Evolutionary conservation across 2,329 filamentous ascomycete species (phyloP).

Genomic region (Ophiognomonia clavigignenti-juglandacearum): DNA sequence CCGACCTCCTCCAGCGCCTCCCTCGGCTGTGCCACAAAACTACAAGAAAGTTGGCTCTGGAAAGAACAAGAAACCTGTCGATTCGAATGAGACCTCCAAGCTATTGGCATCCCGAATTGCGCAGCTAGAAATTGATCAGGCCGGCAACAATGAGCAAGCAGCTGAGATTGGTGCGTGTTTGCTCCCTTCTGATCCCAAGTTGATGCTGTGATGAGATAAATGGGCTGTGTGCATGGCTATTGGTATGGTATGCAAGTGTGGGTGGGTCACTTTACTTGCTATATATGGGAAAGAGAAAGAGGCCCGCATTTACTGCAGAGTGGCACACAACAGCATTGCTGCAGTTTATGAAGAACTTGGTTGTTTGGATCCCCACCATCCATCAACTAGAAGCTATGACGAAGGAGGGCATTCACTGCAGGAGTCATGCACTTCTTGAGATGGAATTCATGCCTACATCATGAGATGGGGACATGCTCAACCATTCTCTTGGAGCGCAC

Average conservation of each 20-base stretch:
- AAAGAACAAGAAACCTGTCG: constrained; percentile 78
- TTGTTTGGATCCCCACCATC: background rate
- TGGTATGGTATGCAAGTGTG: too few relatives aligned
- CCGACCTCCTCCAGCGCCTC: constrained; percentile 37
- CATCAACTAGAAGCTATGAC: background rate
- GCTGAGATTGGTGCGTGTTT: constrained; percentile 73
- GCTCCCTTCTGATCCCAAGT: constrained; percentile 2
- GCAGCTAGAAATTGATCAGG: constrained; percentile 88
- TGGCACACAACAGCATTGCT: background rate
- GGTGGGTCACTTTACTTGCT: background rate
- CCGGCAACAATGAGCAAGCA: constrained; percentile 92
- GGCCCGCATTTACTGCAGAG: background rate
- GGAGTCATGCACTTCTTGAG: background rate
- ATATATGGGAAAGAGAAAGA: background rate
- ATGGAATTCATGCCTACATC: background rate
- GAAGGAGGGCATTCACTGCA: background rate
- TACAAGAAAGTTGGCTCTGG: constrained; percentile 63
- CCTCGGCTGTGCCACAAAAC: constrained; percentile 43
- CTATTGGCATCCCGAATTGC: constrained; percentile 90
- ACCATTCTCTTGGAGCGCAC: background rate
- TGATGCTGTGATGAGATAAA: background rate
- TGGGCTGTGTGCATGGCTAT: background rate
- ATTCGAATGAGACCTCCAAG: constrained; percentile 86
- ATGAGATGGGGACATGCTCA: background rate
- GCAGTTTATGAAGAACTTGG: background rate